These are phyloP conservation scores for Fusarium anguioides DNA, from an alignment of 2,329 filamentous ascomycete genomes.

Conservation along the genomic window DNA sequence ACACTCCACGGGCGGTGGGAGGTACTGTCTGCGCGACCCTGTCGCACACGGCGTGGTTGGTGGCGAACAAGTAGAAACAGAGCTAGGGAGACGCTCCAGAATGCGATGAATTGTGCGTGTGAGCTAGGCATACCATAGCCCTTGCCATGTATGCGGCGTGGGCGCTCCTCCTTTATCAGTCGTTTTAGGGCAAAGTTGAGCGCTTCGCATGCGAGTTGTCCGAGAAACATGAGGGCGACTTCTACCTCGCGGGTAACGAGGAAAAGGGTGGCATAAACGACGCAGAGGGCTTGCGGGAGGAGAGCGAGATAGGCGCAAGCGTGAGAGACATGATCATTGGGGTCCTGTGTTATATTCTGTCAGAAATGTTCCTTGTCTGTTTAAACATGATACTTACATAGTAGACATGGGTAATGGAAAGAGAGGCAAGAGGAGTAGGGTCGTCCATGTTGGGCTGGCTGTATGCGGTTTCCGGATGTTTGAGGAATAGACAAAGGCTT, in stretches of 20 bases:
- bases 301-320: constrained; percentile 94
- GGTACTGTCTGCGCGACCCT: constrained; percentile 5
- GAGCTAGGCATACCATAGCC: constrained; percentile 98
- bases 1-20: constrained; percentile 65
- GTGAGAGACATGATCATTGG: constrained; percentile 84
- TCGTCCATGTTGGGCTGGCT: constrained; percentile 42
- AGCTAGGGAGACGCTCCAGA: constrained; percentile 85
- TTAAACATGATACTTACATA: constrained; percentile 74
- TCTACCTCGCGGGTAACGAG: constrained; percentile 93
- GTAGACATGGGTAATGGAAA: constrained; percentile 95
- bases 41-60: constrained; percentile 60
- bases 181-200: constrained; percentile 92
- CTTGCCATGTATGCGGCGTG: constrained; percentile 84
- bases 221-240: constrained; percentile 87
- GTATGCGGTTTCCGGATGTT: neutral
- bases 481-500: constrained; percentile 2
- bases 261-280: constrained; percentile 89
- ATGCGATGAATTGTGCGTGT: constrained; percentile 94
- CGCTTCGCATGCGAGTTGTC: constrained; percentile 91
- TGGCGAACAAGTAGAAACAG: constrained; percentile 89
- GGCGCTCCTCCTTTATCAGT: constrained; percentile 90
- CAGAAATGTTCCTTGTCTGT: neutral
- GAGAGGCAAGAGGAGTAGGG: constrained; percentile 78
- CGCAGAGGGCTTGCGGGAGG: constrained; percentile 88
- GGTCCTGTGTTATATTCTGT: constrained; percentile 72